phyloP scores from a whole-genome alignment of 208 protist species.

The Trypanosoma boissoni region DNA sequence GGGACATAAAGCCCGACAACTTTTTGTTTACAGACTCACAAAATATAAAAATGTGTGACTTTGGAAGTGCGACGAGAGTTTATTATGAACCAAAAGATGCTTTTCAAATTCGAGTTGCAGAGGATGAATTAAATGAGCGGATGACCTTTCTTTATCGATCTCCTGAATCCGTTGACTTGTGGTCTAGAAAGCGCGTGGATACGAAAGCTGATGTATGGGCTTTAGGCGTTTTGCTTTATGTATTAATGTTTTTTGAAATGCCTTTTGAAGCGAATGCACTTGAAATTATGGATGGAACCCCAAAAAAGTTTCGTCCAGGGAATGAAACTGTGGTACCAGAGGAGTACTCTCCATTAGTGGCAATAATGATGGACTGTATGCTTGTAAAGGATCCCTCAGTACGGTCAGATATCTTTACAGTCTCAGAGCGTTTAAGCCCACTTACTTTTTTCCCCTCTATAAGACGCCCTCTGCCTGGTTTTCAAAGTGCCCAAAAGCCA shows the following conservation, averaged over 20 bases:
- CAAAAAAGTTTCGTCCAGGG: slow-evolving; percentile 37
- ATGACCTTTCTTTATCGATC: slow-evolving; percentile 92
- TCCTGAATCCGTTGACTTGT: slow-evolving; percentile 96
- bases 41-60: slow-evolving; percentile 94
- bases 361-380: slow-evolving; percentile 48
- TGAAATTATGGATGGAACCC: slow-evolving; percentile 62
- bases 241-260: slow-evolving; percentile 86
- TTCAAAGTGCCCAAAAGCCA: slow-evolving; percentile 44
- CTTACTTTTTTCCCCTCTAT: slow-evolving; percentile 36
- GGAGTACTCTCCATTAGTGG: slow-evolving; percentile 47
- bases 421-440: slow-evolving; percentile 40
- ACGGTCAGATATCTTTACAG: slow-evolving; percentile 57
- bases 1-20: slow-evolving; percentile 94
- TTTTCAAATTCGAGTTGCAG: slow-evolving; percentile 52
- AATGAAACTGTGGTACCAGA: slow-evolving; percentile 21
- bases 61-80: slow-evolving; percentile 76
- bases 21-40: slow-evolving; percentile 66
- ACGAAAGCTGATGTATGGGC: slow-evolving; percentile 94
- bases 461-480: slow-evolving; percentile 26
- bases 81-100: slow-evolving; percentile 67
- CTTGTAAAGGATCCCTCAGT: slow-evolving; percentile 52
- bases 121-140: slow-evolving; percentile 71
- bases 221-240: slow-evolving; percentile 93
- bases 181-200: slow-evolving; percentile 70
- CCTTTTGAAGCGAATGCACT: slow-evolving; percentile 86